Percentiles rank a stretch among this genome's conserved stretches.
phyloP scores from a whole-genome alignment of 495 filamentous ascomycete species.

The Aspergillus hancockii region DNA sequence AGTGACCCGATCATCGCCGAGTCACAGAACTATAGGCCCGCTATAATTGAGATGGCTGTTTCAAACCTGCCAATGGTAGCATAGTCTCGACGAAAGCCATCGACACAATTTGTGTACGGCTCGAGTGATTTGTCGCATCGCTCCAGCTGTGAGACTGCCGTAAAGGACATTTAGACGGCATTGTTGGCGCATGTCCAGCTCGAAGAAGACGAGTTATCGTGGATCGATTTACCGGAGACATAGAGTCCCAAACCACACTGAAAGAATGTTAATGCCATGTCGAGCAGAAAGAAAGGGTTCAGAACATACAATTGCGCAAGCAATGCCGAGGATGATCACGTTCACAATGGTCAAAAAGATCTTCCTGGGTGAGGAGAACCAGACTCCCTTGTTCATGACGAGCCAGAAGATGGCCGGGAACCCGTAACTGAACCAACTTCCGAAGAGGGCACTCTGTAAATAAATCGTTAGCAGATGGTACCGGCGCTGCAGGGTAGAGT shows the following conservation, averaged over 20 bases:
- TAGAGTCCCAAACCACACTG: constrained; percentile 45
- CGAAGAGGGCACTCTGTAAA: constrained; percentile 37
- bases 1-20: background rate
- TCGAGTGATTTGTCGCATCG: background rate
- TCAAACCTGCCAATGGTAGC: background rate
- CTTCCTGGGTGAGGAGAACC: constrained; percentile 31
- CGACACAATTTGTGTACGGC: background rate
- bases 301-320: constrained; percentile 36
- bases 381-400: constrained; percentile 39
- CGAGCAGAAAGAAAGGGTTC: background rate
- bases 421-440: constrained; percentile 46
- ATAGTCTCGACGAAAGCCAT: background rate
- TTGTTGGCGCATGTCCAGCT: constrained; percentile 44
- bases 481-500: background rate
- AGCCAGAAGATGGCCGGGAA: constrained; percentile 46
- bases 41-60: constrained; percentile 2
- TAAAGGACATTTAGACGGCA: constrained; percentile 9
- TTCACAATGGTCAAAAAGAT: constrained; percentile 36
- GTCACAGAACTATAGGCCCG: background rate
- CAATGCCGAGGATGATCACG: constrained; percentile 32
- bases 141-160: background rate
- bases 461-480: constrained; percentile 12
- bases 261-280: constrained; percentile 6
- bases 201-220: constrained; percentile 26
- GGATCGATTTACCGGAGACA: constrained; percentile 39